Evolutionary conservation across 2,329 filamentous ascomycete species (phyloP).

Genomic region (Fusarium dlaminii): DNA sequence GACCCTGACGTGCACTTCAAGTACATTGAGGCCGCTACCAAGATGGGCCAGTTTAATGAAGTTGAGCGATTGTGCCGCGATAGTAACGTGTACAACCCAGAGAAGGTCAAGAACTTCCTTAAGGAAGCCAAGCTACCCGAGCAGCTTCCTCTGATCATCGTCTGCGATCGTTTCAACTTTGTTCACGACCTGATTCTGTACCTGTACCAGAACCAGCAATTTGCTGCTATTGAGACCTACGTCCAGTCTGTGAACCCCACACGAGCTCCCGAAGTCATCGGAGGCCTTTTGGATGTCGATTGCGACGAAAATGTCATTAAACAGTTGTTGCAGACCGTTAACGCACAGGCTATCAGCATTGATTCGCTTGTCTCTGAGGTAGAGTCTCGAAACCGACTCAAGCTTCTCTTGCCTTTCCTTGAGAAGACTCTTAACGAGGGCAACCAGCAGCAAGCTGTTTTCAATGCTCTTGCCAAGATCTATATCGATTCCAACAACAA

Average conservation of each 20-base stretch:
- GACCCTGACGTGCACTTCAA: slow-evolving; percentile 98
- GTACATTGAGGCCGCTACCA: slow-evolving; percentile 97
- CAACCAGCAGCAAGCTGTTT: slow-evolving; percentile 96
- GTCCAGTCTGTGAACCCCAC: slow-evolving; percentile 96
- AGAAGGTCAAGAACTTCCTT: slow-evolving; percentile 99
- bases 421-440: slow-evolving; percentile 89
- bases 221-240: slow-evolving; percentile 98
- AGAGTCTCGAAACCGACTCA: slow-evolving; percentile 94
- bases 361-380: slow-evolving; percentile 94
- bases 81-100: slow-evolving; percentile 86
- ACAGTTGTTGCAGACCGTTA: slow-evolving; percentile 84
- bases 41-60: slow-evolving; percentile 92
- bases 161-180: slow-evolving; percentile 99
- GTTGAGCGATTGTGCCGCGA: slow-evolving; percentile 98
- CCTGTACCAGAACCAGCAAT: slow-evolving; percentile 98
- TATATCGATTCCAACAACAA: slow-evolving; percentile 99
- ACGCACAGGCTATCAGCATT: slow-evolving; percentile 86
- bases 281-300: slow-evolving; percentile 93
- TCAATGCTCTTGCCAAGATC: slow-evolving; percentile 97
- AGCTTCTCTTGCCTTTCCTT: slow-evolving; percentile 94
- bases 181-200: slow-evolving; percentile 96
- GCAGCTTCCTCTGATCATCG: slow-evolving; percentile 95
- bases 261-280: slow-evolving; percentile 90
- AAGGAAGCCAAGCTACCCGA: slow-evolving; percentile 94
- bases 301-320: slow-evolving; percentile 98